Base-by-base conservation (phyloP, 441 rosid species). In the Melastoma candidum region DNA sequence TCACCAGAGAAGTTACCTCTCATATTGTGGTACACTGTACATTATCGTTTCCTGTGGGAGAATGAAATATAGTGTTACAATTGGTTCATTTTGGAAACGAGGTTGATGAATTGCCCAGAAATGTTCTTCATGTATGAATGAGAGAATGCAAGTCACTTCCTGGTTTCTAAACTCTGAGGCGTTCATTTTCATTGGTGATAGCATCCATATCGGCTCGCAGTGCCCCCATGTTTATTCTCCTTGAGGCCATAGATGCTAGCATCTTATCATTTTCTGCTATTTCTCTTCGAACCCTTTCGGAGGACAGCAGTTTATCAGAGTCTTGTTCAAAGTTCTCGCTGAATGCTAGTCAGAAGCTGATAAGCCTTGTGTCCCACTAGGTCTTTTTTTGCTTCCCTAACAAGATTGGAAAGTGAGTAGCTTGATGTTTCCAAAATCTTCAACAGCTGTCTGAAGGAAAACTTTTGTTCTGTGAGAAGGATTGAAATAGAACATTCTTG, bases 351-450 rank as follows among this genome's bases (percentile, higher is more conserved):
- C 52, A 90, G 79, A 12, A 76, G 86, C 71, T 75, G 74, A 71
- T 83, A 87, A 22, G 81, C 92, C 67, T 81, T 85, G 56, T 81
- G 77, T 25, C 81, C 76, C 4, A 65, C 79, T 8, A 73, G 68
- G 54, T 87, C 86, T 61, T 77, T 87, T 70, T 80, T 90, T 59
- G 86, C 83, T 72, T 81, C 95, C 73, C 97, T 87, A 82, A 49
- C 43, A 53, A 27, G n/a, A 11, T 2, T 22, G 8, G 14, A 29
- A 32, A 25, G 32, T 25, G 3, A 2, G 24, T 2, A 36, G 47
- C 43, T 22, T 9, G 3, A 41, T 2, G 47, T 17, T 26, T 13
- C 44, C 25, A 45, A n/a, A 10, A 24, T 26, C 25, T 44, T 44
- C 39, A 25, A 10, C 44, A 7, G 29, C 10, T 13, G 1, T 7